Conservation (phyloP, 257 asterid species). For the Osmanthus fragrans region DNA sequence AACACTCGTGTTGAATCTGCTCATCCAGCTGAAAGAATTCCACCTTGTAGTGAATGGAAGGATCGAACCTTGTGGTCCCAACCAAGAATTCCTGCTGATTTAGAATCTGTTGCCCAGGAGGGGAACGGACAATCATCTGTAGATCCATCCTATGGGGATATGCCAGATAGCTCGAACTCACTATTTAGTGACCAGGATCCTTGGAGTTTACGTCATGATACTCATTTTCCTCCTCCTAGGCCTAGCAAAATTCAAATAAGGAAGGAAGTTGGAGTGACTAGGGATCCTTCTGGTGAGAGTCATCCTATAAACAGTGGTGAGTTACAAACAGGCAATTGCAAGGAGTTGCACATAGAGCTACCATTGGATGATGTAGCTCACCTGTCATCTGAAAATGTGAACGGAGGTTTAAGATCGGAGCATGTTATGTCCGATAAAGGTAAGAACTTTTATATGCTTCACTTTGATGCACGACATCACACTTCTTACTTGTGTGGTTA, state of each 20-base stretch:
- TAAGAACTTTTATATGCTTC: constrained; percentile 14
- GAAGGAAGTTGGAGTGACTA: constrained; percentile 53
- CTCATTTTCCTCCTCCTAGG: constrained; percentile 73
- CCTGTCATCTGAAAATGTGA: constrained; percentile 46
- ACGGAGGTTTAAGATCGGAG: constrained; percentile 39
- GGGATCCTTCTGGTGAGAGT: constrained; percentile 44
- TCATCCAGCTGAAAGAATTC: constrained; percentile 40
- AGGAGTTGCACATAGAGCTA: constrained; percentile 36
- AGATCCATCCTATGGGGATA: constrained; percentile 47
- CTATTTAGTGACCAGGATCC: constrained; percentile 79
- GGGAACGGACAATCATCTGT: constrained; percentile 36
- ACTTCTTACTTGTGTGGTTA: constrained; percentile 8
- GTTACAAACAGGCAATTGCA: constrained; percentile 31
- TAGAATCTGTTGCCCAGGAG: constrained; percentile 37
- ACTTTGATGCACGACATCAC: constrained; percentile 7
- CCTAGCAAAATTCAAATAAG: constrained; percentile 68
- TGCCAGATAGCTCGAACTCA: constrained; percentile 55
- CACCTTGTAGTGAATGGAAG: constrained; percentile 45
- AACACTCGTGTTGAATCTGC: constrained; percentile 33
- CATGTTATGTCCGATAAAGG: constrained; percentile 58
- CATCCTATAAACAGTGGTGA: constrained; percentile 33
- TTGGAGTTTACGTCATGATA: constrained; percentile 66
- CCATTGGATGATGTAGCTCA: constrained; percentile 42
- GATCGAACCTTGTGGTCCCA: constrained; percentile 48
- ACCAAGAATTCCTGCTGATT: constrained; percentile 41